phyloP scores from a whole-genome alignment of 2,329 filamentous ascomycete genomes.

The Dichotomopilus funicola region DNA sequence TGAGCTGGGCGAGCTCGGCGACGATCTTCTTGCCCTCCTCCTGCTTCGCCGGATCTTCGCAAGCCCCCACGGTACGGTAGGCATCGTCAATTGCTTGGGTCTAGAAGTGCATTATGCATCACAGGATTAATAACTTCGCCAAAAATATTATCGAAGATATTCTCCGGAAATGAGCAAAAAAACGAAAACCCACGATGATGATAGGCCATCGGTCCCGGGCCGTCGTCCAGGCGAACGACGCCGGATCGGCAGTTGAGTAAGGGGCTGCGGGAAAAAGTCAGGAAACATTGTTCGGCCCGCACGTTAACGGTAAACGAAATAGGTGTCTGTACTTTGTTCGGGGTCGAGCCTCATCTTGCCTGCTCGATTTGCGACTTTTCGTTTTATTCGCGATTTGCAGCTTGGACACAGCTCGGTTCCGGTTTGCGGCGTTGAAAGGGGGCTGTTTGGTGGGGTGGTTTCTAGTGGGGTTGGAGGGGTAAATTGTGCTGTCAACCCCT shows the following conservation, averaged over 20 bases:
- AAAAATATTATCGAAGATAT: too few relatives aligned
- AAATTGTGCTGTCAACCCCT: not conserved
- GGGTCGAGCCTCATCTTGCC: conserved; percentile 24
- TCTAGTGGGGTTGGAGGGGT: conserved; percentile 8
- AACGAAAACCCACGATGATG: conserved; percentile 62
- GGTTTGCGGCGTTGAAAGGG: not conserved
- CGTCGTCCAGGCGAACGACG: conserved; percentile 80
- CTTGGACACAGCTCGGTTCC: not conserved
- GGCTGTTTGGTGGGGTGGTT: conserved; percentile 7
- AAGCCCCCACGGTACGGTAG: conserved; percentile 62
- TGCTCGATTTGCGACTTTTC: not conserved
- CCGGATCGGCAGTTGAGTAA: conserved; percentile 72
- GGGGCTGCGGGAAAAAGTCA: conserved; percentile 46
- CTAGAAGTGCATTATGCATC: conserved; percentile 35
- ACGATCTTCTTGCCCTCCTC: conserved; percentile 84
- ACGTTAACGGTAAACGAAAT: not conserved
- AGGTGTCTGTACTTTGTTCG: conserved; percentile 19
- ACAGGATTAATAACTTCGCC: not conserved
- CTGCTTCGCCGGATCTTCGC: conserved; percentile 55
- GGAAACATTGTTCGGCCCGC: not conserved
- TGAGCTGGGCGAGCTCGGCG: conserved; percentile 70
- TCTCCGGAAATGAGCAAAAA: not conserved
- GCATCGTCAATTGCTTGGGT: conserved; percentile 91
- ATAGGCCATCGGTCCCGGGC: conserved; percentile 87
- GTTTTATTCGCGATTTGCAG: not conserved